A percentile compares a stretch with the other conserved stretches of the same genome.
Evolutionary conservation across 129 eudicot genomes (phyloP).

Genomic region (Arctium lappa): DNA sequence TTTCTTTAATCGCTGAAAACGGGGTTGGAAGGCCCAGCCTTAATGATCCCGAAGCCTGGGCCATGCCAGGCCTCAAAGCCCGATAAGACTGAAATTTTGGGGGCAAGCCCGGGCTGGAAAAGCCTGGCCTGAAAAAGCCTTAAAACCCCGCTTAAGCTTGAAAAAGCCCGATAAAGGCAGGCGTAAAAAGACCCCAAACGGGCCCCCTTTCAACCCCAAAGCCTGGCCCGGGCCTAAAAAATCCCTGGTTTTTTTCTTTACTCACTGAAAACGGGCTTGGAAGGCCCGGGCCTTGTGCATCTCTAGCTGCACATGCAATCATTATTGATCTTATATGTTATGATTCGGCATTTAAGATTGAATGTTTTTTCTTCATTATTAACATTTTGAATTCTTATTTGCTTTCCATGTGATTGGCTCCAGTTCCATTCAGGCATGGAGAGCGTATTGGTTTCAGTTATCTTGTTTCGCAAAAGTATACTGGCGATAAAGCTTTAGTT

Average conservation of each 20-base stretch:
- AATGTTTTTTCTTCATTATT: neutral
- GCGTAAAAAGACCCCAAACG: neutral
- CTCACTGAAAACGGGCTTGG: too few species aligned
- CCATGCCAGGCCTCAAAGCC: neutral
- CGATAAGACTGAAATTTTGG: neutral
- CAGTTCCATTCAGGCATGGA: slow-evolving; percentile 68
- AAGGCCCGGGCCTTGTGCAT: neutral
- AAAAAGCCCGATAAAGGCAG: neutral
- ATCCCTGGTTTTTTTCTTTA: too few species aligned
- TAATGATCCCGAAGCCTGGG: neutral
- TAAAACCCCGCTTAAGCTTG: neutral
- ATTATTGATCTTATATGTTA: neutral
- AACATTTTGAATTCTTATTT: neutral
- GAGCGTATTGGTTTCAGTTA: slow-evolving; percentile 69
- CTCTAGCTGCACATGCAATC: neutral
- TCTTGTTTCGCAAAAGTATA: slow-evolving; percentile 58
- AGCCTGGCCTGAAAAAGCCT: neutral
- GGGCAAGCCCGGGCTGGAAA: neutral
- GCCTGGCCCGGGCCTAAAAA: too few species aligned
- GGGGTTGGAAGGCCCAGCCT: neutral
- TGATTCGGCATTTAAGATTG: neutral
- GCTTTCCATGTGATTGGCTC: slow-evolving; percentile 12
- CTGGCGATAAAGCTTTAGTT: slow-evolving; percentile 51
- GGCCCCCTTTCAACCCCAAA: neutral
- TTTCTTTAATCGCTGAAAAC: too few species aligned